Base-by-base conservation (phyloP, 2,329 filamentous ascomycete genomes). In the Aureobasidium sp. region DNA sequence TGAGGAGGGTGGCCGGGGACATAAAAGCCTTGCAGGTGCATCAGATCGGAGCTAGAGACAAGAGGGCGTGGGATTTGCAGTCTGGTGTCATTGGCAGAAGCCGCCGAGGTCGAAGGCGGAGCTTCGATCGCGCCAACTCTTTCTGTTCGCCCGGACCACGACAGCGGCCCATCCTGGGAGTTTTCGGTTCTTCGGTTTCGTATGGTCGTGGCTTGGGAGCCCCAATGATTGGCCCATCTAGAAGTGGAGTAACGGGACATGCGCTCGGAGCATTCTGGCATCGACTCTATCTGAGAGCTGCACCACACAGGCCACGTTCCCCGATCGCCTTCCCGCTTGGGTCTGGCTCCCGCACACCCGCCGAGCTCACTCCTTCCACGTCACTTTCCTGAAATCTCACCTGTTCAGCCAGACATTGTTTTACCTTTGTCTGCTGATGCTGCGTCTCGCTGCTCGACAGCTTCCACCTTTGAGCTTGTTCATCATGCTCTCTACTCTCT, bases 1-100 rank as follows among this genome's bases (percentile, higher is more conserved):
- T 27, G 36, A 36, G 53, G 46, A 50, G 61, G 61, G 53, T 13
- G 43, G 61, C 26, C 37, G 53, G 53, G 51, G 51, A 59, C 24
- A 63, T 63, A 59, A 59, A 63, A 48, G 61, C 43, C 52, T 43
- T 47, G 51, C 43, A 44, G 32, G 53, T 20, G 20, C 61, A 44
- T 27, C 24, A 44, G 51, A 63, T 63, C 61, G 61, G 61, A 44
- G 32, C 61, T 63, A 59, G 56, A 56, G 37, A 53, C 26, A 20
- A 47, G 55, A 52, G 36, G 37, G 55, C 46, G 29, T 48, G 53
- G 41, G 61, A 63, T 63, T 63, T 63, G 61, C 61, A 60, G 61
- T 29, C 62, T 63, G 61, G 37, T 63, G 62, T 63, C 62, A 63
- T 59, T 62, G 59, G 57, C 36, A 60, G 24, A 43, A 39, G 37